phyloP scores from a whole-genome alignment of 371 early-diverging fungal genomes.

The Zychaea mexicana region DNA sequence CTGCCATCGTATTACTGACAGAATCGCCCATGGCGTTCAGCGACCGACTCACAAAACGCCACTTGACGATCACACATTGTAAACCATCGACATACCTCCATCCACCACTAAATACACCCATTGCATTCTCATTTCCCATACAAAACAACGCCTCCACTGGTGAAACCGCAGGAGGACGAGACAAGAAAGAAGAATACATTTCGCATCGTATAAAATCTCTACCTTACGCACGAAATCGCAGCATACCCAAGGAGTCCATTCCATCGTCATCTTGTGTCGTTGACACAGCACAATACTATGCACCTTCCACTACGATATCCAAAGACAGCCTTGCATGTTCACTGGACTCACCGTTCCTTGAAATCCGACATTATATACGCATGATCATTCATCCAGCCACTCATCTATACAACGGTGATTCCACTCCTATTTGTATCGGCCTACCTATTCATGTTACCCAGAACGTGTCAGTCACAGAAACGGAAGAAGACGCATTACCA shows the following conservation, averaged over 20 bases:
- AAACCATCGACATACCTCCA: slow-evolving; percentile 30
- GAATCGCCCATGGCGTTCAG: slow-evolving; percentile 4
- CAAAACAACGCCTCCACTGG: not conserved
- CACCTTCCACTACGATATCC: slow-evolving; percentile 11
- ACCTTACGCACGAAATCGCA: not conserved
- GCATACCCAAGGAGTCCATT: not conserved
- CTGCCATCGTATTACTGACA: not conserved
- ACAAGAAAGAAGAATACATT: not conserved
- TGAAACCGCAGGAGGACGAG: not conserved
- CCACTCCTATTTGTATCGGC: slow-evolving; percentile 30
- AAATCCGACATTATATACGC: slow-evolving; percentile 30
- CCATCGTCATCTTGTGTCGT: not conserved
- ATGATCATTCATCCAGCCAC: slow-evolving; percentile 16
- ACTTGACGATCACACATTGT: slow-evolving; percentile 15
- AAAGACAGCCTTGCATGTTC: slow-evolving; percentile 20
- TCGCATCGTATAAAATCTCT: slow-evolving; percentile 4
- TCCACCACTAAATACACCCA: slow-evolving; percentile 30
- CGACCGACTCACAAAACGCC: slow-evolving; percentile 19
- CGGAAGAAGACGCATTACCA: slow-evolving; percentile 23
- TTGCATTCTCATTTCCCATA: slow-evolving; percentile 35
- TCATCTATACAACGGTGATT: not conserved
- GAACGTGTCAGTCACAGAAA: not conserved
- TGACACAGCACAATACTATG: slow-evolving; percentile 8
- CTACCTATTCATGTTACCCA: slow-evolving; percentile 28
- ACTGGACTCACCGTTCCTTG: slow-evolving; percentile 37